Percentiles rank a stretch among this genome's conserved stretches.
Conservation (phyloP, 2,329 filamentous ascomycete species). For the Colletotrichum sp. region DNA sequence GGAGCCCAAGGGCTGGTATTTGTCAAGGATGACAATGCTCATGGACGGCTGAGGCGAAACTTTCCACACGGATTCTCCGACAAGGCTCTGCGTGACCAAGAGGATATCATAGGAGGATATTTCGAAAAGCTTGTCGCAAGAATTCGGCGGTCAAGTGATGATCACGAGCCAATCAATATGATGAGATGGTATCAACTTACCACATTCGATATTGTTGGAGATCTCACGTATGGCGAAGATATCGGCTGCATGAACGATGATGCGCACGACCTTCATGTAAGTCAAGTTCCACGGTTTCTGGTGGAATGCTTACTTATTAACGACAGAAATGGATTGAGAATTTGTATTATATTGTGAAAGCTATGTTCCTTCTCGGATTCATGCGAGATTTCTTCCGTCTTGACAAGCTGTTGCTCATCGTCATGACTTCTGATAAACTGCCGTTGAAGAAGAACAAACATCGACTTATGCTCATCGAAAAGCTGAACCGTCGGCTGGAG, state of each 20-base stretch:
- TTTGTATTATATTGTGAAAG: conserved; percentile 1
- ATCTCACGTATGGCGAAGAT: conserved; percentile 20
- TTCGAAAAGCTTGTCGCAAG: conserved; percentile 27
- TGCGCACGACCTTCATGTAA: conserved; percentile 8
- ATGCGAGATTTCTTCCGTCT: conserved; percentile 1
- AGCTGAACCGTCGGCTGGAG: not conserved
- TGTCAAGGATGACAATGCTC: not conserved
- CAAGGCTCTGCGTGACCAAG: conserved; percentile 31
- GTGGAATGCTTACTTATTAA: not conserved
- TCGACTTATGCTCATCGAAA: not conserved
- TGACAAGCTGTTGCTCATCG: not conserved
- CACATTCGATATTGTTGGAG: conserved; percentile 21
- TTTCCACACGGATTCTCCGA: conserved; percentile 33
- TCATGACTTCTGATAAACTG: conserved; percentile 1
- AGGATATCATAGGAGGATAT: conserved; percentile 28
- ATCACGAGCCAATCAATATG: conserved; percentile 24
- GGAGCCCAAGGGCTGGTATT: not conserved
- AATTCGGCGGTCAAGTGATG: not conserved
- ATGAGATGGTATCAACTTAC: conserved; percentile 5
- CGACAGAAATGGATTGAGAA: conserved; percentile 1
- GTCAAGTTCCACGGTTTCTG: not conserved
- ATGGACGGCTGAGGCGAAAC: conserved; percentile 15
- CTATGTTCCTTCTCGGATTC: not conserved
- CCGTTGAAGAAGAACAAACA: not conserved
- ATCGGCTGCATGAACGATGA: conserved; percentile 19